A percentile compares a stretch with the other conserved stretches of the same genome.
Evolutionary conservation across 768 basidiomycete species (phyloP).

Genomic region (Mrakia gelida): DNA sequence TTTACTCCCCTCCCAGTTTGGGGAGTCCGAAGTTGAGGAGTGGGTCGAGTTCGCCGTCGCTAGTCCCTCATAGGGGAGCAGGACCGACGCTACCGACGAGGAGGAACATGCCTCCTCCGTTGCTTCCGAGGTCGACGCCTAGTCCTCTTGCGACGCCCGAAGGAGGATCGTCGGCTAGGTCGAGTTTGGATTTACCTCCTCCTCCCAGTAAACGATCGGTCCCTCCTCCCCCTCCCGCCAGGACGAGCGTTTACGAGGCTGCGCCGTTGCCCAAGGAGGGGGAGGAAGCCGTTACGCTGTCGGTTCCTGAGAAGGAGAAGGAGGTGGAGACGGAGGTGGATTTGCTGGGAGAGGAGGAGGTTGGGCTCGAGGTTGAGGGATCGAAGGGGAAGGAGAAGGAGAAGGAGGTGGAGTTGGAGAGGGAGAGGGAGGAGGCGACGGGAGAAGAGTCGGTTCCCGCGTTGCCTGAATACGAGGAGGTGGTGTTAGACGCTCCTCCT

Average conservation of each 20-base stretch:
- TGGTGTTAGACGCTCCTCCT: not conserved
- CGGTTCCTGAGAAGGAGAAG: not conserved
- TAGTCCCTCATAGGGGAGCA: not conserved
- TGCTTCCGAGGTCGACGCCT: not conserved
- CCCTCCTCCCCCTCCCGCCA: not conserved
- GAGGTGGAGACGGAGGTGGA: not conserved
- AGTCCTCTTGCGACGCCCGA: not conserved
- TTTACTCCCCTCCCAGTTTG: not conserved
- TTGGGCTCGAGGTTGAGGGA: not conserved
- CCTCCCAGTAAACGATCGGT: not conserved
- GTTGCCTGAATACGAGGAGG: conserved; percentile 5
- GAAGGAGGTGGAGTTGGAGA: not conserved
- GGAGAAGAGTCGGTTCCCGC: not conserved
- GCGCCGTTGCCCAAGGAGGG: too few species aligned
- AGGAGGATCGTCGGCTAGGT: not conserved
- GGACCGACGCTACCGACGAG: not conserved
- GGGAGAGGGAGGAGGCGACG: not conserved
- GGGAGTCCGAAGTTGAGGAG: not conserved
- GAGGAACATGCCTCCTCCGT: not conserved
- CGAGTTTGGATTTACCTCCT: too few species aligned
- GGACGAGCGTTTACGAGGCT: too few species aligned
- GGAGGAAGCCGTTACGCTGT: not conserved
- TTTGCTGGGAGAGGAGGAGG: not conserved
- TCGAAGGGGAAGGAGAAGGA: too few species aligned
- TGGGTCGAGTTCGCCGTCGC: not conserved